These are phyloP conservation scores for Monosporascus sp. DNA, from an alignment of 2,329 filamentous ascomycete genomes.

Conservation along the genomic window DNA sequence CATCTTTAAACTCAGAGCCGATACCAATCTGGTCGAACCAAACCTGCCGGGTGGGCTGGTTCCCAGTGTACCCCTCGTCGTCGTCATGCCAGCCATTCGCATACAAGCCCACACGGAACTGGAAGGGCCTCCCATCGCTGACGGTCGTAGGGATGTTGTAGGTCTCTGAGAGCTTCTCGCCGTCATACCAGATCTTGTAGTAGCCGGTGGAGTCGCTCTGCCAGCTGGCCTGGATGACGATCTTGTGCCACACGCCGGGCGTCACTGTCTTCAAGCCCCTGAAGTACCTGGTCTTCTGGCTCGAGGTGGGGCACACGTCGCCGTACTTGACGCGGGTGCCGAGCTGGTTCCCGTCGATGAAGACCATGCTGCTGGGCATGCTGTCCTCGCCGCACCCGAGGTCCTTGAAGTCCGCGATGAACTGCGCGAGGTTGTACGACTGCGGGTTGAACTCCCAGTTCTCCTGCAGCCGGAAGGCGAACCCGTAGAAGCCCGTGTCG, in stretches of 20 bases:
- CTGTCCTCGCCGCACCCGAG: slow-evolving; percentile 37
- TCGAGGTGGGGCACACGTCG: slow-evolving; percentile 25
- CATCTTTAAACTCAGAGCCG: slow-evolving; percentile 35
- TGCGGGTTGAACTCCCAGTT: slow-evolving; percentile 41
- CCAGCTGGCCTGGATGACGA: slow-evolving; percentile 42
- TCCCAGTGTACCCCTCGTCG: slow-evolving; percentile 24
- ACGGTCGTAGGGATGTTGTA: slow-evolving; percentile 38
- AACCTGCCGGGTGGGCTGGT: slow-evolving; percentile 37
- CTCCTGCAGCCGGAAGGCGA: slow-evolving; percentile 41
- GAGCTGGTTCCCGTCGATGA: slow-evolving; percentile 37
- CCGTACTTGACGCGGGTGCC: slow-evolving; percentile 36
- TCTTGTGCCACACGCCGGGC: slow-evolving; percentile 39
- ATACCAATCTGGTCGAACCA: slow-evolving; percentile 45
- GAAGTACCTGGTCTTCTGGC: slow-evolving; percentile 26
- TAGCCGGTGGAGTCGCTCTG: slow-evolving; percentile 35
- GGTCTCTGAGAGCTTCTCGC: slow-evolving; percentile 35
- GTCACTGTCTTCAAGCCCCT: slow-evolving; percentile 31
- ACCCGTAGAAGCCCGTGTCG: slow-evolving; percentile 43
- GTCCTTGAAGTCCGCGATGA: slow-evolving; percentile 43
- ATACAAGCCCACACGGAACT: slow-evolving; percentile 44
- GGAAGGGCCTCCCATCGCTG: slow-evolving; percentile 35
- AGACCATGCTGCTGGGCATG: slow-evolving; percentile 45
- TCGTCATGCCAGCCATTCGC: slow-evolving; percentile 45
- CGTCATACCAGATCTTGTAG: slow-evolving; percentile 43
- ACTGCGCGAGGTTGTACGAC: slow-evolving; percentile 44